Base-by-base conservation (phyloP, 2,329 filamentous ascomycete genomes). In the Venturia pyrina region DNA sequence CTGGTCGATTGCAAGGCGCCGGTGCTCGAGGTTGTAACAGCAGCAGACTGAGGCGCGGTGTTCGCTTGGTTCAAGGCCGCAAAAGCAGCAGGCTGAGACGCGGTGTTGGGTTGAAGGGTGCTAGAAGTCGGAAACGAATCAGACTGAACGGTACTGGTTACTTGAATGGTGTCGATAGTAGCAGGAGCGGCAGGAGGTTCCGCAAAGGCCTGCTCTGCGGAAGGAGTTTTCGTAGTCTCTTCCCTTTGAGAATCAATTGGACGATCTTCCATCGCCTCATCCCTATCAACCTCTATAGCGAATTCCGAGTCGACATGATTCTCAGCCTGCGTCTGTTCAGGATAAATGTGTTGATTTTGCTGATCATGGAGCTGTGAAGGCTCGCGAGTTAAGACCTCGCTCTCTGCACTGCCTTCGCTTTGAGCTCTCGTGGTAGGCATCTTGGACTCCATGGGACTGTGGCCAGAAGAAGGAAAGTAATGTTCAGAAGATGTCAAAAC, bases 401-500 rank as follows among this genome's bases (percentile, higher is more conserved):
- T 59, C 15, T 59, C 53, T 11, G 28, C 53, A 28, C 15, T 37
- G 19, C 53, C 53, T 59, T 59, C 53, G 28, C 32, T 59, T 37
- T 59, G 53, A 37, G 53, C 28, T 59, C 32, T 50, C 5, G 17
- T 34, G 21, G 17, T 15, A 10, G 21, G 13, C 24, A 28, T n/a
- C 24, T 40, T 53, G 10, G 43, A 59, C 19, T 59, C 32, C 53
- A 10, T 28, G 1, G 40, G 60, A 46, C 60, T 44, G 32, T 64
- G 56, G n/a, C 43, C 43, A n/a, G 21, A 13, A 43, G 44, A 64
- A 15, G 64, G 66, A 64, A 67, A 68, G 65, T 63, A 67, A 11
- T 68, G 67, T 21, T 68, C 65, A 24, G 65, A 62, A 46, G 53
- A 66, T 32, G 67, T 64, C n/a, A 63, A 56, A 8, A 53, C 46